These are phyloP conservation scores for Paracamarosporium sp. DNA, from an alignment of 2,329 filamentous ascomycete species.

Conservation along the genomic window DNA sequence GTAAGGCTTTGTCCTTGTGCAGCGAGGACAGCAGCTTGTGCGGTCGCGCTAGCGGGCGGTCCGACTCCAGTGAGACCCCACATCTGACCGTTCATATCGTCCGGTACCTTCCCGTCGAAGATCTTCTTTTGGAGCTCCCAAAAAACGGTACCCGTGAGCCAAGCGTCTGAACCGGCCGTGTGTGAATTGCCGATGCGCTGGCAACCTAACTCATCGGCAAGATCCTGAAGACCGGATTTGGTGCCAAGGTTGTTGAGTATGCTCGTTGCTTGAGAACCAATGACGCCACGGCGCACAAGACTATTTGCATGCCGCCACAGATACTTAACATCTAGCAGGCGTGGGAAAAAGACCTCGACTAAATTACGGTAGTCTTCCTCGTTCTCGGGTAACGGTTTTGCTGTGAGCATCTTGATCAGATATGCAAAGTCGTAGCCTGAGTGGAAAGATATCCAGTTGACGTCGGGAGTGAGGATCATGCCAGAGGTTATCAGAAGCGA, in stretches of 20 bases:
- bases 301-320: constrained; percentile 86
- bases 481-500: constrained; percentile 90
- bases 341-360: constrained; percentile 92
- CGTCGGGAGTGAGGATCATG: constrained; percentile 83
- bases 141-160: constrained; percentile 92
- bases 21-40: constrained; percentile 51
- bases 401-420: constrained; percentile 89
- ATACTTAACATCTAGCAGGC: constrained; percentile 95
- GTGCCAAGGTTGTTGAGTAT: constrained; percentile 85
- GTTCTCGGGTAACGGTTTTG: constrained; percentile 82
- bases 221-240: constrained; percentile 90
- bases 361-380: constrained; percentile 88
- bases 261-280: constrained; percentile 62
- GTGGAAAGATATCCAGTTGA: constrained; percentile 97
- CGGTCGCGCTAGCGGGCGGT: constrained; percentile 63
- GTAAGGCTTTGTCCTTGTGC: constrained; percentile 47
- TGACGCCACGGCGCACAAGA: constrained; percentile 61
- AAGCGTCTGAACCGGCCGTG: constrained; percentile 90
- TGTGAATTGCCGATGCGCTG: constrained; percentile 88
- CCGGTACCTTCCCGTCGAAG: constrained; percentile 80
- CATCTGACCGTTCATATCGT: constrained; percentile 85
- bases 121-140: constrained; percentile 91
- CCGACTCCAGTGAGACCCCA: constrained; percentile 80
- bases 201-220: constrained; percentile 90
- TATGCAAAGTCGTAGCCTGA: constrained; percentile 99